Evolutionary conservation across 768 basidiomycete genomes (phyloP).

Genomic region (Boletus eberwhitei): DNA sequence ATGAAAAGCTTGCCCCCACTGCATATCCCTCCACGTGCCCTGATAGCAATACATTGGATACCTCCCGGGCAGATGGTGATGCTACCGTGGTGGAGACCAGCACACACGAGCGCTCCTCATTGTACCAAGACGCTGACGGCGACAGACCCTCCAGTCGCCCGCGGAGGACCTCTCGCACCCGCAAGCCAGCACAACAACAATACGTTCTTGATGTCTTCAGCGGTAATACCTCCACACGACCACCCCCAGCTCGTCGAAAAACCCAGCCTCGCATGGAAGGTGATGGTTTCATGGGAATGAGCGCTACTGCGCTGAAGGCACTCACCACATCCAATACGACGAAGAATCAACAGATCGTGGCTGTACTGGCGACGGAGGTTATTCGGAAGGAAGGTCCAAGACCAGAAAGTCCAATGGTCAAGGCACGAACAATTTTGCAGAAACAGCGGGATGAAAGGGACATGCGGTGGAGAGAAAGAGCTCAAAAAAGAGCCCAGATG

Average conservation of each 20-base stretch:
- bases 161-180: conserved; percentile 52
- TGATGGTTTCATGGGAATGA: conserved; percentile 61
- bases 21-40: neutral
- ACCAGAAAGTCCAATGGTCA: conserved; percentile 78
- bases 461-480: conserved; percentile 52
- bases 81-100: conserved; percentile 10
- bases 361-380: conserved; percentile 65
- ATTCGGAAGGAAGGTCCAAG: conserved; percentile 64
- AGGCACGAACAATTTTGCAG: conserved; percentile 65
- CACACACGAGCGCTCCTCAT: conserved; percentile 4
- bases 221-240: conserved; percentile 24
- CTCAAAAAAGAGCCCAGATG: conserved; percentile 54
- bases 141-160: conserved; percentile 13
- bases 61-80: neutral
- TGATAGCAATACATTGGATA: neutral
- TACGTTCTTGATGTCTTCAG: conserved; percentile 40
- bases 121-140: conserved; percentile 9
- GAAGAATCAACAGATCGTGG: conserved; percentile 64
- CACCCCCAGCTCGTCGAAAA: conserved; percentile 45
- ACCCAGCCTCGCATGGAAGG: conserved; percentile 33
- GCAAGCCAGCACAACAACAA: conserved; percentile 39
- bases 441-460: conserved; percentile 63
- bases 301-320: conserved; percentile 60
- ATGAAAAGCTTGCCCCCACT: neutral
- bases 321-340: conserved; percentile 71